These are phyloP conservation scores for Scopulariopsis brevicaulis DNA, from an alignment of 2,329 filamentous ascomycete genomes.

Conservation along the genomic window DNA sequence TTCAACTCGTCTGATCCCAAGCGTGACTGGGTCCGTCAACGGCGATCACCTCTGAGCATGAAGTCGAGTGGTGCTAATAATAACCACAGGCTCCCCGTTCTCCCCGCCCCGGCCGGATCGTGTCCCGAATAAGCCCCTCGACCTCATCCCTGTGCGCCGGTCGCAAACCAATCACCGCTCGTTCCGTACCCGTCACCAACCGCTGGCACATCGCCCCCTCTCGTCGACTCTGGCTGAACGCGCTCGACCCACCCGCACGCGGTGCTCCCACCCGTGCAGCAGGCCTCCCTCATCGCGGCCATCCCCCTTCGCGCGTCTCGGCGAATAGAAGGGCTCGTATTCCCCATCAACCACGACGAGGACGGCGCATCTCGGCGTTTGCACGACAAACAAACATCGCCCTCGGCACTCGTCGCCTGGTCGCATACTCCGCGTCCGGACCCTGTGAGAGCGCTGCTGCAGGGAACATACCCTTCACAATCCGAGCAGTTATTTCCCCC, in stretches of 20 bases:
- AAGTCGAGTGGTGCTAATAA: background rate
- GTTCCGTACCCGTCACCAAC: background rate
- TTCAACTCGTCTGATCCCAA: background rate
- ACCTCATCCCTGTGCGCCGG: background rate
- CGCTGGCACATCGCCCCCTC: background rate
- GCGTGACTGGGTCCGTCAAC: background rate
- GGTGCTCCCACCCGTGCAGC: background rate
- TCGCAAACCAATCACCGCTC: slow-evolving; percentile 1
- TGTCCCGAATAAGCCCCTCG: background rate
- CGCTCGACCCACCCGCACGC: background rate
- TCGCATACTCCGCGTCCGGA: background rate
- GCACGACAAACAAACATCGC: slow-evolving; percentile 4
- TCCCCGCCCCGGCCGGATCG: background rate
- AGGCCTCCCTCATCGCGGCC: slow-evolving; percentile 1
- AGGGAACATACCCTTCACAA: background rate
- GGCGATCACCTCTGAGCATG: background rate
- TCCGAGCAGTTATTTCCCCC: background rate
- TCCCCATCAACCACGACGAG: background rate
- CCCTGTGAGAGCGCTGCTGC: background rate
- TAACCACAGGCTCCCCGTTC: background rate
- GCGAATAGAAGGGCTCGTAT: background rate
- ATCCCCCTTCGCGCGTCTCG: background rate
- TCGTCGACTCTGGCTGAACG: background rate
- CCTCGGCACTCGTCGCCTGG: background rate
- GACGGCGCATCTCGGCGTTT: background rate